phyloP scores from a whole-genome alignment of 169 alveolate genomes.

The Cryptosporidium sp. region DNA sequence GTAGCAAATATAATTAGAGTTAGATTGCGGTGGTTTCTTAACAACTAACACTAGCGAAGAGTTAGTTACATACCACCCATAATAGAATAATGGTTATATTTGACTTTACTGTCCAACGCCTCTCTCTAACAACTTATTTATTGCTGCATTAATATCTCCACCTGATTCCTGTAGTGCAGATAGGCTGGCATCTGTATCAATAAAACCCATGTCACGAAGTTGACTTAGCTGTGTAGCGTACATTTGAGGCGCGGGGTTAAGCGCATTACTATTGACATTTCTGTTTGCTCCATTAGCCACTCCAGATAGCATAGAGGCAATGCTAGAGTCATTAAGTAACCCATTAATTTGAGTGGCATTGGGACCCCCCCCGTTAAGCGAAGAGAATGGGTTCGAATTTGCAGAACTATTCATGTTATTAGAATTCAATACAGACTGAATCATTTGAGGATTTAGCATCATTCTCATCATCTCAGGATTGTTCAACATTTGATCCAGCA shows the following conservation, averaged over 20 bases:
- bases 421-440: conserved; percentile 71
- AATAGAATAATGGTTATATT: neutral
- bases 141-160: conserved; percentile 95
- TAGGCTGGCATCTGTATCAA: conserved; percentile 91
- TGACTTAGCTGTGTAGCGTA: conserved; percentile 89
- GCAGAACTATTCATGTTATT: neutral
- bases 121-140: conserved; percentile 90
- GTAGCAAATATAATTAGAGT: neutral
- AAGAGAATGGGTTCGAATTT: conserved; percentile 50
- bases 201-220: conserved; percentile 95
- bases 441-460: conserved; percentile 82
- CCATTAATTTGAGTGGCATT: conserved; percentile 23
- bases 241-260: neutral
- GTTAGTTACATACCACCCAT: neutral
- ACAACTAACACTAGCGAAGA: neutral
- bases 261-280: neutral
- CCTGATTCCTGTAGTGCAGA: conserved; percentile 92
- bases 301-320: conserved; percentile 52
- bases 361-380: conserved; percentile 40
- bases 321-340: conserved; percentile 36
- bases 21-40: neutral
- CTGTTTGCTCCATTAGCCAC: conserved; percentile 10
- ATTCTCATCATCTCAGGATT: conserved; percentile 89
- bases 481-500: conserved; percentile 85
- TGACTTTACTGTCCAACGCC: conserved; percentile 81